Base-by-base conservation (phyloP, 139 green algal species). In the Coelastrella sp. region DNA sequence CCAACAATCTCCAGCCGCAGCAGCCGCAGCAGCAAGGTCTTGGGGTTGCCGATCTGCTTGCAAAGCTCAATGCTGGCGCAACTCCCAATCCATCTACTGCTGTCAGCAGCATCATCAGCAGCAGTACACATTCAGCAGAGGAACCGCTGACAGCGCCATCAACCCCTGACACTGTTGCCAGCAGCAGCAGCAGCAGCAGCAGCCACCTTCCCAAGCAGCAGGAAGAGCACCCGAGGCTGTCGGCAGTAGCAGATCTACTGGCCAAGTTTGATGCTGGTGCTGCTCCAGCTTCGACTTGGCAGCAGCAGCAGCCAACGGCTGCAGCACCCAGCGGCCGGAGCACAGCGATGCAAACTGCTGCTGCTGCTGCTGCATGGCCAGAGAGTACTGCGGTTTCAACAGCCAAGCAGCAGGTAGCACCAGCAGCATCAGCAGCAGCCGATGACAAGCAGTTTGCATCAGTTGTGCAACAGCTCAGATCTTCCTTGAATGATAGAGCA, bases 161-260 rank as follows among this genome's bases (percentile, higher is more conserved):
- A 61, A 60, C 6, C 47, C 10, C 77, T 2, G 17, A 20, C 47
- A 47, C 0, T 7, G 54, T 16, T 56, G 56, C 7, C 79, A n/a
- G n/a, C n/a, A n/a, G n/a, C n/a, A 80, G 66, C 83, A 80, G 66
- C 83, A 88, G 83, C 66, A 80, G 66, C 66, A 80, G 23, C 23
- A 56, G 83, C 83, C 60, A 23, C 56, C 2, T 17, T 17, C 20
- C 32, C 32, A 47, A 20, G 20, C 58, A 60, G 64, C 64, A 56
- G 13, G 66, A 22, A 22, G 17, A 22, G 17, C 16, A 22, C 61
- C 61, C 61, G 68, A 6, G 22, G 68, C 14, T 17, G 22, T 23
- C 68, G 7, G 16, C 68, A 32, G 68, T 76, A 2, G 68, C 68
- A 32, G 68, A 76, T 23, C 17, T 76, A 10, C 17, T 76, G 3